Conservation (phyloP, 129 eudicot species). For the Chrysanthemum makinoi region DNA sequence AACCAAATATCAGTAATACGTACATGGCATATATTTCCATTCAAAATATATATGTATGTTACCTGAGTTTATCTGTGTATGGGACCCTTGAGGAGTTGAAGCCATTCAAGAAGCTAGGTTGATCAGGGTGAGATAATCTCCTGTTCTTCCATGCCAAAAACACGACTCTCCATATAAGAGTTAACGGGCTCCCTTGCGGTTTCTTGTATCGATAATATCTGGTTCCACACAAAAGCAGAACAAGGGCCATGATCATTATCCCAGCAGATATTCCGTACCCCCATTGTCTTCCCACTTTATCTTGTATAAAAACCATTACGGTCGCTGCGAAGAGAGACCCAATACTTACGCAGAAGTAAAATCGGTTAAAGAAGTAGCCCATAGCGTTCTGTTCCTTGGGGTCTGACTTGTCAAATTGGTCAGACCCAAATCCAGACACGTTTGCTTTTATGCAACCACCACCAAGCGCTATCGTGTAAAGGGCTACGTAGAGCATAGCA, state of each 20-base stretch:
- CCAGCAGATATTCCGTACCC: constrained; percentile 81
- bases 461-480: constrained; percentile 71
- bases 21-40: too few relatives aligned
- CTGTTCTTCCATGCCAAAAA: constrained; percentile 62
- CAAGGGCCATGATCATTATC: constrained; percentile 61
- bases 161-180: constrained; percentile 67
- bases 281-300: constrained; percentile 66
- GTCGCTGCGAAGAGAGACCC: constrained; percentile 85
- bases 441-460: constrained; percentile 88
- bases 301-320: constrained; percentile 71
- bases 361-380: constrained; percentile 72
- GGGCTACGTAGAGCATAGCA: constrained; percentile 60
- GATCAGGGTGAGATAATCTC: constrained; percentile 44
- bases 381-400: constrained; percentile 68
- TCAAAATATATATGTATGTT: not conserved
- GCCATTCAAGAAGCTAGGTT: constrained; percentile 51
- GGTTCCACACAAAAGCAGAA: constrained; percentile 55
- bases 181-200: constrained; percentile 80
- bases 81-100: constrained; percentile 45
- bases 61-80: constrained; percentile 51
- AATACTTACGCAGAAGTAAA: constrained; percentile 62
- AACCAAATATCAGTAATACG: not conserved
- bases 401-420: constrained; percentile 65
- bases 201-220: constrained; percentile 51
- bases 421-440: constrained; percentile 85